phyloP scores from a whole-genome alignment of 2,329 filamentous ascomycete genomes.

The Decorospora gaudefroyi region DNA sequence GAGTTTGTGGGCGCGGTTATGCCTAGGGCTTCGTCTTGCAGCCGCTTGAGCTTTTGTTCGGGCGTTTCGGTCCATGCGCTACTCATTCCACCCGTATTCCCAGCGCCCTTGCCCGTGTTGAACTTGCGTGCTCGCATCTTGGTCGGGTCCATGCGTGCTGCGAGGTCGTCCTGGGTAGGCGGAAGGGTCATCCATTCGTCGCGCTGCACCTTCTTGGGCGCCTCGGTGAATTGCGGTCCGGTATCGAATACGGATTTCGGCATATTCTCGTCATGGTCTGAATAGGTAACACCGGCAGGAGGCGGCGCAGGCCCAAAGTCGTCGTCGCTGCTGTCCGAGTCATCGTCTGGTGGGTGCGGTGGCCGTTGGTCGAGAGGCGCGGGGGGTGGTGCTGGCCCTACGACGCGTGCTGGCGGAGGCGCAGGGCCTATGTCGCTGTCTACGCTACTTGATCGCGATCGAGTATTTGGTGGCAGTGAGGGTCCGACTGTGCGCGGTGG shows the following conservation, averaged over 20 bases:
- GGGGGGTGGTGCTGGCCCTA: slow-evolving; percentile 61
- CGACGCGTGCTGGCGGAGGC: slow-evolving; percentile 54
- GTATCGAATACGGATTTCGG: slow-evolving; percentile 40
- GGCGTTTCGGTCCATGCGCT: slow-evolving; percentile 88
- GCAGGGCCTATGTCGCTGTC: slow-evolving; percentile 38
- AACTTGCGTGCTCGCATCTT: slow-evolving; percentile 83
- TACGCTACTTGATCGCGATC: slow-evolving; percentile 32
- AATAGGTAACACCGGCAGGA: slow-evolving; percentile 26
- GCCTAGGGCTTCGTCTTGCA: slow-evolving; percentile 82
- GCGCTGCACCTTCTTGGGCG: slow-evolving; percentile 61
- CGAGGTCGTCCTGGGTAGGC: slow-evolving; percentile 55
- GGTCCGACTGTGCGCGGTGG: slow-evolving; percentile 56
- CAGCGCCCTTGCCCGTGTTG: slow-evolving; percentile 67
- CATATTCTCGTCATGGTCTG: slow-evolving; percentile 17
- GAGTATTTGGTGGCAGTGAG: slow-evolving; percentile 54
- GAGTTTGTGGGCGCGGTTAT: slow-evolving; percentile 56
- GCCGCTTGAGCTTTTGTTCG: slow-evolving; percentile 78
- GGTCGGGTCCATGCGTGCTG: slow-evolving; percentile 75
- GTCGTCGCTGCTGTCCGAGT: slow-evolving; percentile 48
- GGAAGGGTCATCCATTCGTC: slow-evolving; percentile 68
- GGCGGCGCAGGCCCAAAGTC: slow-evolving; percentile 55
- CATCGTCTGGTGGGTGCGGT: slow-evolving; percentile 44
- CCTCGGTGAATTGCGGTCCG: slow-evolving; percentile 36
- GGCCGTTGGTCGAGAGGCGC: slow-evolving; percentile 55
- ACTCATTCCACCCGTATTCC: slow-evolving; percentile 57